Evolutionary conservation across 2,329 filamentous ascomycete genomes (phyloP), one percentile per base, ranked within the genome.

Genomic region (Teratosphaeriaceae sp.): DNA sequence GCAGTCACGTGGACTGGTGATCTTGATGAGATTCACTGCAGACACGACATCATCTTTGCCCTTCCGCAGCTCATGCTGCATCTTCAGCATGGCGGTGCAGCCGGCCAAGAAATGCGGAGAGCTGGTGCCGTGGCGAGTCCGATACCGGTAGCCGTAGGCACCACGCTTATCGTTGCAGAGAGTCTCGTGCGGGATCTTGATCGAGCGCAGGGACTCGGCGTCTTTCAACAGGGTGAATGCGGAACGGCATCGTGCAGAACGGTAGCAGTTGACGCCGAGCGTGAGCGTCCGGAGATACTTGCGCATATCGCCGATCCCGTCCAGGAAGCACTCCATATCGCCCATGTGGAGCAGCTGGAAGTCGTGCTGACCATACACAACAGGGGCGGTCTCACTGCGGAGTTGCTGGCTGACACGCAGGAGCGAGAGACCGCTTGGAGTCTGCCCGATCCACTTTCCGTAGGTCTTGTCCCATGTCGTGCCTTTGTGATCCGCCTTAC

Each of bases 331-430:
- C 3, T 27, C 18, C 18, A 26, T 11, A 3, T 7, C 31, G n/a
- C 3, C 19, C 18, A 40, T 22, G 19, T 22, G n/a, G 12, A 15
- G 13, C 36, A 44, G 38, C 8, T 19, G 24, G 41, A 49, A 46
- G 1, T 20, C 39, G 20, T 46, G 29, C 2, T 23, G 16, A 18
- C 45, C 42, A 18, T 46, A 49, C n/a, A 42, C n/a, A 16, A 44
- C 22, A 6, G 52, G 33, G 2, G 44, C 37, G 7, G 49, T 44
- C 27, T 56, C 53, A 5, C 4, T 16, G 30, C 43, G 20, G 2
- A 55, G 35, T 19, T 52, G 43, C 29, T 49, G 48, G 43, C 33
- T 49, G 11, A 48, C 43, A 5, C 27, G 37, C 5, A 55, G 38
- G 3, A 54, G 12, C 5, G 38, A 41, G 15, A 48, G 29, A 1